Evolutionary conservation across 768 basidiomycete genomes (phyloP).

Genomic region (Suillus variegatus): DNA sequence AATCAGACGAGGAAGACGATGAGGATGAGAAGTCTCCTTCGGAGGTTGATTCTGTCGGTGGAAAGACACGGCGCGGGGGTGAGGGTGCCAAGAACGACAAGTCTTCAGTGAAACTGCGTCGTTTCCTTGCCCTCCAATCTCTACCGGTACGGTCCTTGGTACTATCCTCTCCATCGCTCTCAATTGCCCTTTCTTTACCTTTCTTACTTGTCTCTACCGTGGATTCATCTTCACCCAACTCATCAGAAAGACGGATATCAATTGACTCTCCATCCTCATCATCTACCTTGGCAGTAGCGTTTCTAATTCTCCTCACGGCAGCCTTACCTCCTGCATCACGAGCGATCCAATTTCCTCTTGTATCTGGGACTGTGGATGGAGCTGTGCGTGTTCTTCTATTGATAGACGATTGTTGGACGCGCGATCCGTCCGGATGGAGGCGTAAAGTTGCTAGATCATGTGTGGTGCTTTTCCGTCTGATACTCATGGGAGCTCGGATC

Average conservation of each 20-base stretch:
- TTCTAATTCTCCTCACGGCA: slow-evolving; percentile 40
- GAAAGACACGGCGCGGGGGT: slow-evolving; percentile 12
- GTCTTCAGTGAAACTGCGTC: slow-evolving; percentile 47
- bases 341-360: slow-evolving; percentile 66
- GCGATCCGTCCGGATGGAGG: slow-evolving; percentile 62
- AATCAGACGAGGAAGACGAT: background rate
- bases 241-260: slow-evolving; percentile 20
- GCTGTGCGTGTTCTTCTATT: slow-evolving; percentile 38
- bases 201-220: slow-evolving; percentile 15
- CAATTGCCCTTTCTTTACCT: slow-evolving; percentile 27
- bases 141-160: slow-evolving; percentile 15
- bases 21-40: background rate
- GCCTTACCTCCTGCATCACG: slow-evolving; percentile 59
- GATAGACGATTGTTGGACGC: slow-evolving; percentile 48
- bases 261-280: slow-evolving; percentile 27
- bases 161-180: slow-evolving; percentile 14
- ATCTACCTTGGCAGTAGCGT: slow-evolving; percentile 16
- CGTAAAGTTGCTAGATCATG: slow-evolving; percentile 68
- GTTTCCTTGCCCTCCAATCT: slow-evolving; percentile 36
- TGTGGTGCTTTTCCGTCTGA: slow-evolving; percentile 49
- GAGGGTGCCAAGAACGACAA: slow-evolving; percentile 55
- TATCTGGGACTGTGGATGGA: slow-evolving; percentile 40
- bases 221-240: slow-evolving; percentile 20
- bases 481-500: slow-evolving; percentile 24
- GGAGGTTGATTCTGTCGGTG: slow-evolving; percentile 4